A percentile compares a stretch with the other conserved stretches of the same genome.
Evolutionary conservation across 805 yeast species (phyloP).

Genomic region (Teunomyces gatunensis): DNA sequence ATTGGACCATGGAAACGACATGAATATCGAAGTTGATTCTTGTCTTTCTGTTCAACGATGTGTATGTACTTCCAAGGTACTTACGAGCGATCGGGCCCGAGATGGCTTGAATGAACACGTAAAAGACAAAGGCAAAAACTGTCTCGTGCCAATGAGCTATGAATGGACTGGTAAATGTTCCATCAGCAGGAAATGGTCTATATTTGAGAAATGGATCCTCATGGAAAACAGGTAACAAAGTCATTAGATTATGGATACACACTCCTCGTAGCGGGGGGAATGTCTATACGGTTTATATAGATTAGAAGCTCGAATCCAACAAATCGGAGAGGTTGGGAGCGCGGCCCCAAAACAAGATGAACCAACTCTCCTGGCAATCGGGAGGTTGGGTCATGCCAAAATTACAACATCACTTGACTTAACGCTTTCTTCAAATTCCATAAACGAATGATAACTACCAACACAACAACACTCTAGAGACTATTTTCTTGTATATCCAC

Average conservation of each 20-base stretch:
- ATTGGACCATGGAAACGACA: conserved; percentile 83
- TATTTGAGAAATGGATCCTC: conserved; percentile 44
- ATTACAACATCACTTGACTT: neutral
- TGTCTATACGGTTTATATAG: neutral
- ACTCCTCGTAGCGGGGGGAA: neutral
- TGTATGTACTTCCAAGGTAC: conserved; percentile 56
- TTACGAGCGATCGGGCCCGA: conserved; percentile 51
- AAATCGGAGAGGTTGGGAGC: neutral
- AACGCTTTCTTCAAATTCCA: neutral
- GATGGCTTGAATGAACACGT: conserved; percentile 50
- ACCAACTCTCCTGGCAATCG: neutral
- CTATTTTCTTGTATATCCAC: too few relatives aligned
- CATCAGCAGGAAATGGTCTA: conserved; percentile 44
- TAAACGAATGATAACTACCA: neutral
- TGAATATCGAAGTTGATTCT: conserved; percentile 85
- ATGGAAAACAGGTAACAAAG: conserved; percentile 21
- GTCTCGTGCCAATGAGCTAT: conserved; percentile 76
- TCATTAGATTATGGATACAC: conserved; percentile 8
- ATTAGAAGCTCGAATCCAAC: neutral
- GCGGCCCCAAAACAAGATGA: neutral
- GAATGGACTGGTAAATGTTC: conserved; percentile 38
- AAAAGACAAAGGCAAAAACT: conserved; percentile 55
- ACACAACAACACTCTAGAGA: too few relatives aligned
- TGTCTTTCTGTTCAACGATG: conserved; percentile 41
- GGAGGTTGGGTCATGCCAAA: too few relatives aligned